These are phyloP conservation scores for Ophiostoma tasmaniense DNA, from an alignment of 2,329 filamentous ascomycete species.

Conservation along the genomic window DNA sequence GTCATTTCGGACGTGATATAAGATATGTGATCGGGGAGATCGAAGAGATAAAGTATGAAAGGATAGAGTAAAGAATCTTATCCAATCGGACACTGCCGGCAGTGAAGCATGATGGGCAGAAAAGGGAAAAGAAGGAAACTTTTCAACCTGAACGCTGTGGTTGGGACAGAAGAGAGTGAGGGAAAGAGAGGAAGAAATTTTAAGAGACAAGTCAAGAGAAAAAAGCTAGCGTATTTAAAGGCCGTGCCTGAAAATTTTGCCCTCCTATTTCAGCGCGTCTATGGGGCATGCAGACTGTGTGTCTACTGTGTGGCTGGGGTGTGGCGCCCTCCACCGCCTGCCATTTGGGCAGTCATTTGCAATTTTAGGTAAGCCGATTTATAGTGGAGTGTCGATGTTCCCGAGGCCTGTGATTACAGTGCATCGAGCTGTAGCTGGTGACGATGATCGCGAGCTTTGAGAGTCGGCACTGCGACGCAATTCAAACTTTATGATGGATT, in stretches of 20 bases:
- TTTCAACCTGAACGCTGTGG: background rate
- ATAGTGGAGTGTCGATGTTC: background rate
- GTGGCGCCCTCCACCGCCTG: slow-evolving; percentile 1
- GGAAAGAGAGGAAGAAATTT: slow-evolving; percentile 11
- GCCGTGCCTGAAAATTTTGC: background rate
- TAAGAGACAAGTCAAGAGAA: background rate
- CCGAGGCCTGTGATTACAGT: background rate
- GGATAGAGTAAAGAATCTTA: slow-evolving; percentile 9
- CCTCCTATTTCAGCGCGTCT: background rate
- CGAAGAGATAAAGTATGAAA: slow-evolving; percentile 1
- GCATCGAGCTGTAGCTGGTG: background rate
- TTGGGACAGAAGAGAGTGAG: slow-evolving; percentile 1
- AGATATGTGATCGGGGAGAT: background rate
- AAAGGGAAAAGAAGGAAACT: background rate
- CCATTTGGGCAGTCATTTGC: background rate
- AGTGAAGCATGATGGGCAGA: slow-evolving; percentile 19
- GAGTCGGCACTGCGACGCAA: background rate
- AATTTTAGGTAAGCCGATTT: background rate
- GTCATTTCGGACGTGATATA: slow-evolving; percentile 15
- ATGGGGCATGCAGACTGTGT: background rate
- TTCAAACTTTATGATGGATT: background rate
- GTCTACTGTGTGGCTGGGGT: slow-evolving; percentile 5
- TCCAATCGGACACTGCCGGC: slow-evolving; percentile 16
- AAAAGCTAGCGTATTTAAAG: slow-evolving; percentile 5
- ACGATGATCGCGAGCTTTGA: background rate